Evolutionary conservation across 2,329 filamentous ascomycete species (phyloP).

Genomic region (Parascedosporium putredinis): DNA sequence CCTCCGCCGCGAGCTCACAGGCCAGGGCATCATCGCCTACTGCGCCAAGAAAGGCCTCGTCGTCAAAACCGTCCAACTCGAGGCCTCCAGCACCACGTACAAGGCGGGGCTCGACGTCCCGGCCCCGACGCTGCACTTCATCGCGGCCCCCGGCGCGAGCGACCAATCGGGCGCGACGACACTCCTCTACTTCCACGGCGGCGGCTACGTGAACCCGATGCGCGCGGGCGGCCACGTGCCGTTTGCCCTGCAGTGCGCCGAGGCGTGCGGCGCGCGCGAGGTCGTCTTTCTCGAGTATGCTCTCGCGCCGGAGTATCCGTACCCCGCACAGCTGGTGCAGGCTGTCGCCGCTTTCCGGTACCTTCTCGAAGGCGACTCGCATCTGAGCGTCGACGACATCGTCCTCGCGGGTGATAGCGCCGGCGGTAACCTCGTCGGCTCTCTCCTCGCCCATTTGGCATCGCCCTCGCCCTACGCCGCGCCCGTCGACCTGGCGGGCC

Average conservation of each 20-base stretch:
- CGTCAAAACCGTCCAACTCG: slow-evolving; percentile 5
- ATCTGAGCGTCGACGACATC: slow-evolving; percentile 11
- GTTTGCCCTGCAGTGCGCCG: slow-evolving; percentile 11
- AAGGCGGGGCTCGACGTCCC: neutral
- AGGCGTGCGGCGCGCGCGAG: slow-evolving; percentile 9
- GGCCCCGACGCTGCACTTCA: slow-evolving; percentile 12
- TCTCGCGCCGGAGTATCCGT: slow-evolving; percentile 14
- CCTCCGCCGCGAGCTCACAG: neutral
- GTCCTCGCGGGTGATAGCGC: slow-evolving; percentile 15
- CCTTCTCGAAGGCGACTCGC: slow-evolving; percentile 10
- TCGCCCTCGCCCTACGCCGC: slow-evolving; percentile 12
- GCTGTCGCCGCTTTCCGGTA: slow-evolving; percentile 12
- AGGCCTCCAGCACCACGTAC: neutral
- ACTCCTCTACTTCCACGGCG: slow-evolving; percentile 16
- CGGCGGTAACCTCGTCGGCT: slow-evolving; percentile 14
- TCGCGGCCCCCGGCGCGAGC: slow-evolving; percentile 6
- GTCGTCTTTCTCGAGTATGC: slow-evolving; percentile 16
- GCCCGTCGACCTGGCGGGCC: slow-evolving; percentile 7
- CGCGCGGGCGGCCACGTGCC: slow-evolving; percentile 12
- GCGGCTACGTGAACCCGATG: slow-evolving; percentile 15
- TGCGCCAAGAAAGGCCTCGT: neutral
- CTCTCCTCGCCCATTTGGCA: slow-evolving; percentile 14
- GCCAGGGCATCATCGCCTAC: slow-evolving; percentile 1
- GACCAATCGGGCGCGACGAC: slow-evolving; percentile 9
- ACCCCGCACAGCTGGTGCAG: slow-evolving; percentile 16